Conservation (phyloP, 2,329 filamentous ascomycete species). For the Colletotrichum sp. region DNA sequence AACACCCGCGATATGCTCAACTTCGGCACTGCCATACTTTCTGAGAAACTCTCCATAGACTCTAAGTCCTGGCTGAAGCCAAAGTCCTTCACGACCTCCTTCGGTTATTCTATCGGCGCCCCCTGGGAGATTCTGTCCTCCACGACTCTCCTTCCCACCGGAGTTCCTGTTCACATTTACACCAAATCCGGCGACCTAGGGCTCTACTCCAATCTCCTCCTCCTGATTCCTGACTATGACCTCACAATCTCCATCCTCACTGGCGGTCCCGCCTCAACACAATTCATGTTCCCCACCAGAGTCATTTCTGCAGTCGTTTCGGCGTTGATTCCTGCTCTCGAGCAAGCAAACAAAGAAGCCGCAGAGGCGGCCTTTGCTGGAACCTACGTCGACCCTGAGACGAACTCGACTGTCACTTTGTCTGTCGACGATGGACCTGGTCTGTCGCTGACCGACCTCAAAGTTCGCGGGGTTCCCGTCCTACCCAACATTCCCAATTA, state of each 20-base stretch:
- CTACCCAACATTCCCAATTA: slow-evolving; percentile 37
- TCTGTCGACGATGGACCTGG: slow-evolving; percentile 43
- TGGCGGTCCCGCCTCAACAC: slow-evolving; percentile 28
- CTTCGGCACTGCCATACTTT: slow-evolving; percentile 46
- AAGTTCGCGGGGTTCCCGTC: slow-evolving; percentile 45
- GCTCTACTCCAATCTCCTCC: slow-evolving; percentile 34
- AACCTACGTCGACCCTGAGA: slow-evolving; percentile 38
- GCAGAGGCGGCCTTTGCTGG: slow-evolving; percentile 37
- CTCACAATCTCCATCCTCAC: slow-evolving; percentile 42
- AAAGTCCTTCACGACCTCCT: slow-evolving; percentile 39
- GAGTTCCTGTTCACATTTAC: slow-evolving; percentile 35
- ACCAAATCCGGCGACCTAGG: slow-evolving; percentile 36
- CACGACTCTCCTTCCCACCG: slow-evolving; percentile 30
- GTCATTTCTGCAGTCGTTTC: slow-evolving; percentile 33
- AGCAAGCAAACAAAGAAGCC: slow-evolving; percentile 45
- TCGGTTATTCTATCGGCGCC: slow-evolving; percentile 38
- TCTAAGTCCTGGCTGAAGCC: slow-evolving; percentile 54
- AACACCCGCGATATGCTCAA: slow-evolving; percentile 45
- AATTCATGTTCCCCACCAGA: slow-evolving; percentile 19
- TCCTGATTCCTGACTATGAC: slow-evolving; percentile 39
- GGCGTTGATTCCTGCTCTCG: slow-evolving; percentile 44
- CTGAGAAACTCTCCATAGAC: slow-evolving; percentile 39
- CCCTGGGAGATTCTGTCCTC: slow-evolving; percentile 39
- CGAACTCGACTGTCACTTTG: slow-evolving; percentile 46
- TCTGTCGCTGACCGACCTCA: slow-evolving; percentile 40